Evolutionary conservation across 352 stramenopile species (phyloP).

Genomic region (Phytopythium montanum): DNA sequence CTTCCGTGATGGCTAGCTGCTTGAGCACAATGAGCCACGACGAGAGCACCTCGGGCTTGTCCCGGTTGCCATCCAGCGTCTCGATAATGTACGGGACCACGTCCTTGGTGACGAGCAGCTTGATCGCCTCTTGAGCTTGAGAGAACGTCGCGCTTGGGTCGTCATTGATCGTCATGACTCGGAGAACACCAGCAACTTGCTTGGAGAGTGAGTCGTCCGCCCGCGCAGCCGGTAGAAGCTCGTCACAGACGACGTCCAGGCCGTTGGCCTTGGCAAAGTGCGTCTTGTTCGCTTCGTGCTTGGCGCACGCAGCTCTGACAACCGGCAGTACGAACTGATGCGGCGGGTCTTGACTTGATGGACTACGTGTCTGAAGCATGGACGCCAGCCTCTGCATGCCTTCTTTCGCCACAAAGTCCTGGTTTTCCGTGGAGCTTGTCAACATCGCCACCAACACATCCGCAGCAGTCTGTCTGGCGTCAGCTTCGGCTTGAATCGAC

Average conservation of each 20-base stretch:
- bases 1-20: slow-evolving; percentile 73
- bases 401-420: slow-evolving; percentile 48
- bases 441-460: slow-evolving; percentile 34
- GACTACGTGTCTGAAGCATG: slow-evolving; percentile 13
- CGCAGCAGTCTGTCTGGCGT: slow-evolving; percentile 8
- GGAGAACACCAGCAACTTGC: slow-evolving; percentile 45
- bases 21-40: slow-evolving; percentile 71
- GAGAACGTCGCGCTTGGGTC: slow-evolving; percentile 63
- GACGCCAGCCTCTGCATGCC: slow-evolving; percentile 35
- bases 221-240: slow-evolving; percentile 7
- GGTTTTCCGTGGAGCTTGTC: slow-evolving; percentile 48
- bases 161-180: slow-evolving; percentile 68
- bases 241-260: slow-evolving; percentile 30
- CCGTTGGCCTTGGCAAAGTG: slow-evolving; percentile 52
- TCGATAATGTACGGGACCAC: slow-evolving; percentile 50
- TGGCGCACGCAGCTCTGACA: slow-evolving; percentile 40
- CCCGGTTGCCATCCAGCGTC: slow-evolving; percentile 20
- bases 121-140: slow-evolving; percentile 68
- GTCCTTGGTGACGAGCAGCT: slow-evolving; percentile 44
- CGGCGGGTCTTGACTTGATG: slow-evolving; percentile 8
- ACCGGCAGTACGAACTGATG: slow-evolving; percentile 24
- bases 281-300: slow-evolving; percentile 71
- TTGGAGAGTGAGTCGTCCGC: slow-evolving; percentile 28
- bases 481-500: slow-evolving; percentile 8
- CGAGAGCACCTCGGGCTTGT: slow-evolving; percentile 42